phyloP scores from a whole-genome alignment of 139 green algal species.

The Haematococcus lacustris region DNA sequence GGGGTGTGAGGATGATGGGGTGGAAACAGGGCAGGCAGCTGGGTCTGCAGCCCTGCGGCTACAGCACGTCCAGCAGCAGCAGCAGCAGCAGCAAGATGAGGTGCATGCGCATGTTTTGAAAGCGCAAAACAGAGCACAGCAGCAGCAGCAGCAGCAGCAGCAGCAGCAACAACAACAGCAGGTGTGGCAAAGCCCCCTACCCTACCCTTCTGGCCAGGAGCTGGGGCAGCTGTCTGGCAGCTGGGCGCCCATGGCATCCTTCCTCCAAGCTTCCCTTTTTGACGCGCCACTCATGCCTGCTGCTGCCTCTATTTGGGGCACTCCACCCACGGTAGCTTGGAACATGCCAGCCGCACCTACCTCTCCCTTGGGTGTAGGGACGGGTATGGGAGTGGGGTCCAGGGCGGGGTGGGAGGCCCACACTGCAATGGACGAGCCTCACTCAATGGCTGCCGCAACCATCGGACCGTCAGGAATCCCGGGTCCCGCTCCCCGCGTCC shows the following conservation, averaged over 20 bases:
- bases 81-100: background rate
- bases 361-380: background rate
- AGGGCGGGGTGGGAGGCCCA: background rate
- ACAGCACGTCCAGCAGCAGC: background rate
- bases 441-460: background rate
- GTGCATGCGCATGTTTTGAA: background rate
- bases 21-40: background rate
- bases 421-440: background rate
- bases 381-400: background rate
- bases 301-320: background rate
- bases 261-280: background rate
- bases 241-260: background rate
- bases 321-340: background rate
- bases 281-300: background rate
- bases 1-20: background rate
- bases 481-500: background rate
- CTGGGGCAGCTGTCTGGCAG: background rate
- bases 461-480: background rate
- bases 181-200: background rate
- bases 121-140: background rate
- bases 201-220: background rate
- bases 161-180: constrained; percentile 1
- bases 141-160: constrained; percentile 15
- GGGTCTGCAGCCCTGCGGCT: background rate
- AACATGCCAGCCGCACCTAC: constrained; percentile 1